Conservation (phyloP, 306 rosid genomes). For the Lathyrus oleraceus region DNA sequence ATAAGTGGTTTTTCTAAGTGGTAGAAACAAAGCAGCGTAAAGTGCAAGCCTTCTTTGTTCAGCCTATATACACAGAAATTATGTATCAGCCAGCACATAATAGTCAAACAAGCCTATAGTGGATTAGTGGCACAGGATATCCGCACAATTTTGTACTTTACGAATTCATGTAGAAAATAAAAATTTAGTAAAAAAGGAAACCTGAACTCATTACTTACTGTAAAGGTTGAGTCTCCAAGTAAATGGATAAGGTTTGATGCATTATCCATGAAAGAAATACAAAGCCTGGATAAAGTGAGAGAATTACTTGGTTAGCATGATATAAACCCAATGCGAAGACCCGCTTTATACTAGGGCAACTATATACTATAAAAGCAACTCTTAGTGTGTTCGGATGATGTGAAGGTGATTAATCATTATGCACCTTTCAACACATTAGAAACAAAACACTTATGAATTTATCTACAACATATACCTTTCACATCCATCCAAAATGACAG, state of each 20-base stretch:
- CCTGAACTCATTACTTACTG: slow-evolving; percentile 51
- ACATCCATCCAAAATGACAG: slow-evolving; percentile 61
- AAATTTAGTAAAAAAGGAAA: background rate
- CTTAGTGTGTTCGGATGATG: background rate
- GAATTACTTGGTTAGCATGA: slow-evolving; percentile 18
- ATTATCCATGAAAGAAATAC: slow-evolving; percentile 60
- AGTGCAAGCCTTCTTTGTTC: slow-evolving; percentile 76
- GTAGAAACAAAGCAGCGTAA: slow-evolving; percentile 79
- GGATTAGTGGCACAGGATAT: slow-evolving; percentile 25
- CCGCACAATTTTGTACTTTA: background rate
- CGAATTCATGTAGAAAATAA: slow-evolving; percentile 8
- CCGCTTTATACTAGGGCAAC: background rate
- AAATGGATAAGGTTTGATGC: slow-evolving; percentile 67
- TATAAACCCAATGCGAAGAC: background rate
- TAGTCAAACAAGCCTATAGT: slow-evolving; percentile 18
- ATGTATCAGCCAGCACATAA: slow-evolving; percentile 11
- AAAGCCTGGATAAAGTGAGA: slow-evolving; percentile 50
- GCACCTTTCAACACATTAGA: slow-evolving; percentile 19
- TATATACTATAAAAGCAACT: background rate
- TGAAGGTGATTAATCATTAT: background rate
- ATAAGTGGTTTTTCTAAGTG: slow-evolving; percentile 61
- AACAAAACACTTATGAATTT: background rate
- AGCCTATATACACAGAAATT: slow-evolving; percentile 52
- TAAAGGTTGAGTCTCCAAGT: slow-evolving; percentile 57
- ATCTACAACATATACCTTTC: slow-evolving; percentile 60